Base-by-base conservation (phyloP, 352 stramenopile genomes). In the Thraustochytrium sp. region DNA sequence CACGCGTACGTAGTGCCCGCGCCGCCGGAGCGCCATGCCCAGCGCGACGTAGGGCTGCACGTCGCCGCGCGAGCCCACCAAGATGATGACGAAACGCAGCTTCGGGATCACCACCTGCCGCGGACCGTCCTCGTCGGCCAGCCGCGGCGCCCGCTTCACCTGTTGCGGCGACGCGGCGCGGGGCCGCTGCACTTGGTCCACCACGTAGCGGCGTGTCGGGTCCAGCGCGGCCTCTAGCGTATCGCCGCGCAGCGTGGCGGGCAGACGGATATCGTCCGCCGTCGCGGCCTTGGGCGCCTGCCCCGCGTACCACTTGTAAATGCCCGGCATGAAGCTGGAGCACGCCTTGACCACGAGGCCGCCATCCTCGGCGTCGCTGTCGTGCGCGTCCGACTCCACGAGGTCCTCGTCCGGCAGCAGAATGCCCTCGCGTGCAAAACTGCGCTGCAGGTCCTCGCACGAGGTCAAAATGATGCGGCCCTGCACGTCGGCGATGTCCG, bases 11-110 rank as follows among this genome's bases (percentile, higher is more conserved):
- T 85, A 53, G 62, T 85, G 82, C 1, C 82, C 82, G 13, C 44
- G 82, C 16, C 55, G 42, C 26, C 34, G 48, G 9, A 85, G 62
- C 9, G 65, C 38, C 42, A 75, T 76, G 36, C 74, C 82, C 0
- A 85, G 75, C 4, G 72, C 54, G 18, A 85, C 53, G 48, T 75
- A 85, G 4, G 82, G 82, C 55, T 85, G 68, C 23, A 85, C 82
- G 34, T 85, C 82, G 5, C 82, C 82, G 9, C 82, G 68, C 8
- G 82, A 85, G 23, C 82, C 82, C 23, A 85, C 62, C 9, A 82
- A 21, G n/a, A 85, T 31, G 78, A 72, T 64, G 3, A 85, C 72
- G 38, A 85, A 75, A 0, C 82, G 68, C 16, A 80, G 46, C 26
- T 44, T 44, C 13, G 68, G 68, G 0, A 80, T 31, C n/a, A 75